phyloP scores from a whole-genome alignment of 768 basidiomycete genomes.

The Lentinula sp. region DNA sequence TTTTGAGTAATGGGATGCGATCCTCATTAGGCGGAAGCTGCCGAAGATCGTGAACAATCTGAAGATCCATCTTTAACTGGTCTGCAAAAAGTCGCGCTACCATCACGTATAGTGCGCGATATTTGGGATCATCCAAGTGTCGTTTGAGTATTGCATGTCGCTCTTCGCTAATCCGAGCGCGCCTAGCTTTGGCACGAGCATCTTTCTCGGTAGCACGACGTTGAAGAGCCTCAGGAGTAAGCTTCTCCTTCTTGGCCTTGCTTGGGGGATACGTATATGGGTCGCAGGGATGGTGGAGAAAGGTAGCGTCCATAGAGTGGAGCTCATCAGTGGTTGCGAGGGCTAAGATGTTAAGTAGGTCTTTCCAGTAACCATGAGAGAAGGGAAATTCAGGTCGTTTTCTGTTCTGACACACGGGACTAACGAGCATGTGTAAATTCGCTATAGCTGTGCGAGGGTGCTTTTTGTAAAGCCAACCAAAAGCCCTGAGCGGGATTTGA shows the following conservation, averaged over 20 bases:
- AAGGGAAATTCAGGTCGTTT: slow-evolving; percentile 19
- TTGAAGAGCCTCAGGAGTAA: not conserved
- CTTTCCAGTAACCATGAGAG: slow-evolving; percentile 71
- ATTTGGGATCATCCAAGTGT: slow-evolving; percentile 43
- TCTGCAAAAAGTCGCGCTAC: slow-evolving; percentile 56
- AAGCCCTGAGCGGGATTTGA: slow-evolving; percentile 28
- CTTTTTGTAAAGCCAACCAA: slow-evolving; percentile 62
- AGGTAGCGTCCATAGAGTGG: slow-evolving; percentile 11
- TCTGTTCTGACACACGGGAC: slow-evolving; percentile 37
- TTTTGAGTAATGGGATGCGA: slow-evolving; percentile 25
- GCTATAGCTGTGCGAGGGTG: slow-evolving; percentile 65
- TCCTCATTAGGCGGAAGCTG: slow-evolving; percentile 24
- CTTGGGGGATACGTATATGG: slow-evolving; percentile 8
- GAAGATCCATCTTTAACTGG: slow-evolving; percentile 43
- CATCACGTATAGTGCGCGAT: slow-evolving; percentile 56
- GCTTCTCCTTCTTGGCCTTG: not conserved
- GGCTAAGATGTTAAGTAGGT: slow-evolving; percentile 61
- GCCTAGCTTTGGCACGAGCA: slow-evolving; percentile 17
- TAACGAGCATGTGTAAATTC: slow-evolving; percentile 50
- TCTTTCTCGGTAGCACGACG: slow-evolving; percentile 3
- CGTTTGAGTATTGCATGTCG: slow-evolving; percentile 28
- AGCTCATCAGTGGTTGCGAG: slow-evolving; percentile 53
- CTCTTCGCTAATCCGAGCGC: slow-evolving; percentile 15
- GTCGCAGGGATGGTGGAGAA: slow-evolving; percentile 16
- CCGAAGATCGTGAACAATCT: slow-evolving; percentile 28